Base-by-base conservation (phyloP, 345 rosid genomes). In the Sisymbrium irio region DNA sequence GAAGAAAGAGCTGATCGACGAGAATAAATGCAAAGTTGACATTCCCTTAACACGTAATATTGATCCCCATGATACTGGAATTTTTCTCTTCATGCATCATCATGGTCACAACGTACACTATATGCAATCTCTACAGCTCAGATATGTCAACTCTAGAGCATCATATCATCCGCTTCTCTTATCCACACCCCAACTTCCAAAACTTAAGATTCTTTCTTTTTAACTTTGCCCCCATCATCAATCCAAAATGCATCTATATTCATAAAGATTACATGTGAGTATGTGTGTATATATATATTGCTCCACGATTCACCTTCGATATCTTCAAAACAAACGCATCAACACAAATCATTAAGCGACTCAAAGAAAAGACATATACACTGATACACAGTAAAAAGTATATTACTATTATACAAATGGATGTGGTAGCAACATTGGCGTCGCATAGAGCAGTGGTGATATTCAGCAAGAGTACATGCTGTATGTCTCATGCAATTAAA, bases 391-490 rank as follows among this genome's bases (percentile, higher is more conserved):
- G 18, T 51, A 30, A 70, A 63, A 54, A 75, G 35, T 25, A 62
- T 12, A n/a, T n/a, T n/a, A n/a, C n/a, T 54, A 69, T 45, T 17
- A 68, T n/a, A 58, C n/a, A 73, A 36, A 94, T 94, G 98, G 98
- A 94, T 71, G 73, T 86, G 15, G 86, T 94, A 8, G 82, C 82
- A 14, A 94, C 80, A 73, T 67, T 94, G 72, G 93, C 90, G 12
- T 85, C 96, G 1, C 95, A 89, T 56, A 94, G 85, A 83, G 96
- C 96, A n/a, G 97, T 94, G 82, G 97, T 94, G 85, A 94, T 91
- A 47, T 94, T 91, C 86, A 91, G 97, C 86, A 91, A 89, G 87
- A 91, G 91, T 65, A 78, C 96, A 0, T 94, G 97, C 77, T 88
- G 91, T 82, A 89, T 94, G 96, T 77, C 93, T 83, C 97, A 94